Conservation (phyloP, 305 asterid species). For the Fraxinus floribunda region DNA sequence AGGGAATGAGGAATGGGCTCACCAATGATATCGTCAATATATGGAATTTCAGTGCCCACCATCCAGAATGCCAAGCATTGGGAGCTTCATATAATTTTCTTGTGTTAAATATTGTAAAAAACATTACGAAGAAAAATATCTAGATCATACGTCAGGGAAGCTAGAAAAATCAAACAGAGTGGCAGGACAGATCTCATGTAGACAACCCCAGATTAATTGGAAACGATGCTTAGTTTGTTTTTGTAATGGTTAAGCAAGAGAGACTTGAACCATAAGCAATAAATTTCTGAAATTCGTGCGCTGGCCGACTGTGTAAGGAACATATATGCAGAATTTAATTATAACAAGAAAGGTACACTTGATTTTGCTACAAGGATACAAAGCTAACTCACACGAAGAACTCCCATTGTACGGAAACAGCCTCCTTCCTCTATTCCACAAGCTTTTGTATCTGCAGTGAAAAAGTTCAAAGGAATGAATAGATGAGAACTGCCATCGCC, state of each 20-base stretch:
- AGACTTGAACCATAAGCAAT: not conserved
- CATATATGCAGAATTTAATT: not conserved
- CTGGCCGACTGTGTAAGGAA: not conserved
- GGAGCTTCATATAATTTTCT: slow-evolving; percentile 51
- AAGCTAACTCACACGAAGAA: slow-evolving; percentile 93
- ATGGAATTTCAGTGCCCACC: slow-evolving; percentile 66
- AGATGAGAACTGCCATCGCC: not conserved
- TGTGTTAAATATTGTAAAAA: slow-evolving; percentile 57
- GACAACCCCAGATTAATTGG: not conserved
- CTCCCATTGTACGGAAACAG: slow-evolving; percentile 84
- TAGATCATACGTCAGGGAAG: slow-evolving; percentile 52
- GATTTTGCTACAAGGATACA: slow-evolving; percentile 43
- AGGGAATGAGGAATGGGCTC: slow-evolving; percentile 76
- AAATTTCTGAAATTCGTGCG: not conserved
- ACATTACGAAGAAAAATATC: slow-evolving; percentile 82
- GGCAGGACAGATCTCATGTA: not conserved
- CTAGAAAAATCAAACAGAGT: not conserved
- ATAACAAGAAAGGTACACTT: not conserved
- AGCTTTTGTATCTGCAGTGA: slow-evolving; percentile 63
- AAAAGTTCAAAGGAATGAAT: not conserved
- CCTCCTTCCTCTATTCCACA: slow-evolving; percentile 58
- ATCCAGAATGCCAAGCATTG: slow-evolving; percentile 81
- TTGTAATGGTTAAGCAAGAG: not conserved
- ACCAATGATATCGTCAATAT: slow-evolving; percentile 47
- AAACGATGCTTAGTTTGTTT: not conserved